Evolutionary conservation across 441 rosid genomes (phyloP).

Genomic region (Corymbia calophylla): DNA sequence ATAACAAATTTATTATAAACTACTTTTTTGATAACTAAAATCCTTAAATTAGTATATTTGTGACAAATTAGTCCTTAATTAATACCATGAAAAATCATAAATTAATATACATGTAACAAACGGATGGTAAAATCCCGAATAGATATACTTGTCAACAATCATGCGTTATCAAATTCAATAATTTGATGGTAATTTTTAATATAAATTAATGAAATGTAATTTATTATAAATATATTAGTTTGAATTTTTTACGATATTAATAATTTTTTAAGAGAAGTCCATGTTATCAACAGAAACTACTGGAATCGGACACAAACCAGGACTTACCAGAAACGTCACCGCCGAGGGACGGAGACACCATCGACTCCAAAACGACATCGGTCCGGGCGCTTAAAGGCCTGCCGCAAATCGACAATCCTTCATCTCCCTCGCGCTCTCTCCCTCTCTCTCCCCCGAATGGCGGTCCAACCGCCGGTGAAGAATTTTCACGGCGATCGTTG

Average conservation of each 20-base stretch:
- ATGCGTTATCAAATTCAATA: rapidly evolving
- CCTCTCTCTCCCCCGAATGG: neutral
- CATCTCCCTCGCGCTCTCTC: neutral
- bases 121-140: too few relatives aligned
- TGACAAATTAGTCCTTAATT: rapidly evolving
- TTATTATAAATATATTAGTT: too few relatives aligned
- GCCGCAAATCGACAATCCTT: neutral
- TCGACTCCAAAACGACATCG: neutral
- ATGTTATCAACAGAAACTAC: neutral
- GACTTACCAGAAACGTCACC: neutral
- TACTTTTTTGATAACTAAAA: too few relatives aligned
- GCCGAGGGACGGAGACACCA: neutral
- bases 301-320: neutral
- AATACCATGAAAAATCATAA: too few relatives aligned
- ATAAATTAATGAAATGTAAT: too few relatives aligned
- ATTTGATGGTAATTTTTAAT: too few relatives aligned
- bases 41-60: rapidly evolving
- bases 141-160: too few relatives aligned
- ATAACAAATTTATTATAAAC: too few relatives aligned
- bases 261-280: neutral
- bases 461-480: neutral
- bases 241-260: neutral
- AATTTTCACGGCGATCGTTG: neutral
- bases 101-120: too few relatives aligned
- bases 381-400: neutral